Percentiles rank a stretch among this genome's conserved stretches.
Conservation (phyloP, 441 rosid species). For the Capsella rubella region DNA sequence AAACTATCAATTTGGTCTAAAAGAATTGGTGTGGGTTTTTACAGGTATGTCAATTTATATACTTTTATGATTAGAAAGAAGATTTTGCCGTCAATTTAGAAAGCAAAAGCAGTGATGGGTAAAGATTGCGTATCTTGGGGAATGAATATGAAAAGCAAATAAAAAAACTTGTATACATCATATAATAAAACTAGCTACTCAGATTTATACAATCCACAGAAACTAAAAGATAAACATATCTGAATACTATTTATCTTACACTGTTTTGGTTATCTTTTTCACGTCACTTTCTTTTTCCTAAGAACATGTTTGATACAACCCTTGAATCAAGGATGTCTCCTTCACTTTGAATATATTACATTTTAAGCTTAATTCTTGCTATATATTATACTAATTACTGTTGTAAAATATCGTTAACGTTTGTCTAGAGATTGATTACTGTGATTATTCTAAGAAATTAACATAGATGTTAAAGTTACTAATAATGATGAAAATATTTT, state of each 20-base stretch:
- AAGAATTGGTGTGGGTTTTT: neutral
- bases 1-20: neutral
- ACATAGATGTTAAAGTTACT: neutral
- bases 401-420: neutral
- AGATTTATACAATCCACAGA: constrained; percentile 17
- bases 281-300: constrained; percentile 19
- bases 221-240: neutral
- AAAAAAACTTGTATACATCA: constrained; percentile 7
- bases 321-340: neutral
- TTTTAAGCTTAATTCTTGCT: neutral
- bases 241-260: constrained; percentile 9
- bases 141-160: constrained; percentile 39
- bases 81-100: constrained; percentile 43
- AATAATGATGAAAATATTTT: too few relatives aligned
- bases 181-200: constrained; percentile 13
- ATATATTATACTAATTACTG: neutral
- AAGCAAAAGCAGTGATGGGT: constrained; percentile 45
- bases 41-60: constrained; percentile 11
- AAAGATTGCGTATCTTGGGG: constrained; percentile 46
- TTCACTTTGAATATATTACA: neutral
- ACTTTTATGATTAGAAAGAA: constrained; percentile 40
- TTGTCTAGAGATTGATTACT: neutral
- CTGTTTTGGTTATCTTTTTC: constrained; percentile 29
- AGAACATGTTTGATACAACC: constrained; percentile 29
- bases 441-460: too few relatives aligned